Evolutionary conservation across 179 eudicot genomes (phyloP).

Genomic region (Vitellaria paradoxa): DNA sequence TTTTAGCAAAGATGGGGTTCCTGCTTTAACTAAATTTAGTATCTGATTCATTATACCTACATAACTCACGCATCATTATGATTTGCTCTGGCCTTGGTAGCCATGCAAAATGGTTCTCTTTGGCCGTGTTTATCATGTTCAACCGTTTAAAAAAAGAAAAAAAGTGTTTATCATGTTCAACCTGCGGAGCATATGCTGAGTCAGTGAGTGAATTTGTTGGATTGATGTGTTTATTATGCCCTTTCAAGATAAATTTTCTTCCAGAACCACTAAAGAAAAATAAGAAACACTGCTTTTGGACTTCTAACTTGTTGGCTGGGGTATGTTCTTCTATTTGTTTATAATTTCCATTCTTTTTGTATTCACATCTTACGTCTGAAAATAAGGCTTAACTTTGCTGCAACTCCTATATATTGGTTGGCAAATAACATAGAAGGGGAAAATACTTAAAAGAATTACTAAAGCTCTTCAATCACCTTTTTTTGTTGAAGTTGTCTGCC

Average conservation of each 20-base stretch:
- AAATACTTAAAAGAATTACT: slow-evolving; percentile 13
- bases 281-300: slow-evolving; percentile 6
- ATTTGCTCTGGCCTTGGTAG: not conserved
- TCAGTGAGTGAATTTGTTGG: no score
- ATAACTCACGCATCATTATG: not conserved
- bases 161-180: no score
- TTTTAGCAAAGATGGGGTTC: not conserved
- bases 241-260: not conserved
- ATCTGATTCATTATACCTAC: not conserved
- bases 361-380: no score
- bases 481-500: no score
- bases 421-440: slow-evolving; percentile 31
- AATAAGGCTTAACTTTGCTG: not conserved
- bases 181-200: no score
- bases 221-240: no score
- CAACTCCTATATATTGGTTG: slow-evolving; percentile 19
- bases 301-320: slow-evolving; percentile 11
- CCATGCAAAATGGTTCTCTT: not conserved
- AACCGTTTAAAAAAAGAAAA: no score
- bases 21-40: not conserved
- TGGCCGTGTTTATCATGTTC: not conserved
- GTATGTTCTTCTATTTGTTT: no score
- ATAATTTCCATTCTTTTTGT: no score
- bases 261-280: slow-evolving; percentile 2
- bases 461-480: no score